Percentiles rank a stretch among this genome's conserved stretches.
Evolutionary conservation across 306 rosid genomes (phyloP).

Genomic region (Prunus mongolica): DNA sequence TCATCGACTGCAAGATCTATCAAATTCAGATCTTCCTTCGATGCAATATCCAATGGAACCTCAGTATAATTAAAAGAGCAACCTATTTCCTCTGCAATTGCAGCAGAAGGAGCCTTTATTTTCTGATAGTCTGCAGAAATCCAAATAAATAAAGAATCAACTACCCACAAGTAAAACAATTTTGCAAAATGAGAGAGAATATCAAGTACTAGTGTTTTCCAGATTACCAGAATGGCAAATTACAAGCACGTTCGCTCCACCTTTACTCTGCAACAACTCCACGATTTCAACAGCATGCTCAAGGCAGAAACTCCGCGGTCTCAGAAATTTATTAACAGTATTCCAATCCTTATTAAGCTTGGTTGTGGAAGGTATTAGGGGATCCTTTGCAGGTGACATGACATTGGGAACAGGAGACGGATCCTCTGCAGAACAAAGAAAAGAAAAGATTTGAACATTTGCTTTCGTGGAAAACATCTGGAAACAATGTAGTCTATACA

Average conservation of each 20-base stretch:
- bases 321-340: slow-evolving; percentile 48
- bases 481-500: neutral
- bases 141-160: slow-evolving; percentile 14
- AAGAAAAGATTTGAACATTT: slow-evolving; percentile 10
- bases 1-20: slow-evolving; percentile 86
- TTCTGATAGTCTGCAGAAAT: slow-evolving; percentile 74
- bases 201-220: neutral
- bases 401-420: slow-evolving; percentile 40
- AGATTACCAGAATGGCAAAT: slow-evolving; percentile 93
- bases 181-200: neutral
- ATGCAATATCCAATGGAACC: slow-evolving; percentile 69
- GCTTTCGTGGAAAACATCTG: neutral
- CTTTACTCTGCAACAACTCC: slow-evolving; percentile 78
- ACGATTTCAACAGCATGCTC: slow-evolving; percentile 80
- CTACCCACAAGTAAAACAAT: slow-evolving; percentile 4
- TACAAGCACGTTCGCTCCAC: slow-evolving; percentile 82
- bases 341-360: slow-evolving; percentile 48
- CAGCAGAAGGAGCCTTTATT: slow-evolving; percentile 83
- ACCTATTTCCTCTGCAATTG: slow-evolving; percentile 83
- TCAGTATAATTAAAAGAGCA: slow-evolving; percentile 60
- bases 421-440: slow-evolving; percentile 46
- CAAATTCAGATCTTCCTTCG: slow-evolving; percentile 72
- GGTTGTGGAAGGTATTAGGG: slow-evolving; percentile 31
- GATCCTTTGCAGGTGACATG: slow-evolving; percentile 32
- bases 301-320: slow-evolving; percentile 94